phyloP scores from a whole-genome alignment of 2,329 filamentous ascomycete genomes.

The Ceratocystis cubensis region DNA sequence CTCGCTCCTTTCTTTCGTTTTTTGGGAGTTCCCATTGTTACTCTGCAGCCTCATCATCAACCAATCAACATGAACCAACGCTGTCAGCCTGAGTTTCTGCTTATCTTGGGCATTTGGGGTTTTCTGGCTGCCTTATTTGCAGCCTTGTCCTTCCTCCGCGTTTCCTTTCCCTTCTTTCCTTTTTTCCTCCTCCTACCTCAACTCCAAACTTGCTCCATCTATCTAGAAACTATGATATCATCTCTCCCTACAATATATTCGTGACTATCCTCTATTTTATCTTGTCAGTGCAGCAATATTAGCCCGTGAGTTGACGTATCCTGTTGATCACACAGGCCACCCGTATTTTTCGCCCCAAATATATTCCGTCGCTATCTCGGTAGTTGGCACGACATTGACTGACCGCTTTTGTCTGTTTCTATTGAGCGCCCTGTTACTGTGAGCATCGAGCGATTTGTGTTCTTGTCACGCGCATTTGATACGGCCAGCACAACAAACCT shows the following conservation, averaged over 20 bases:
- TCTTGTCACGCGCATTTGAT: background rate
- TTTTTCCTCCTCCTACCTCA: conserved; percentile 26
- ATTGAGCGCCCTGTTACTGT: background rate
- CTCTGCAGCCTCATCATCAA: background rate
- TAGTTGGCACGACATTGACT: background rate
- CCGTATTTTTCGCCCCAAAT: background rate
- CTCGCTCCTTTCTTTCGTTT: background rate
- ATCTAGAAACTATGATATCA: background rate
- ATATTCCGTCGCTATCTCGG: background rate
- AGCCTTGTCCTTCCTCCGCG: background rate
- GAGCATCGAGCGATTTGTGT: background rate
- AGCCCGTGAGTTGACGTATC: background rate
- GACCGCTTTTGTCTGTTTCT: background rate
- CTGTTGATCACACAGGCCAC: background rate
- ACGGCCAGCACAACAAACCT: background rate
- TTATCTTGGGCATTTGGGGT: background rate
- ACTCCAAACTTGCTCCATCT: background rate
- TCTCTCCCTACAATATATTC: background rate
- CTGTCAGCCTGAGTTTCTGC: background rate
- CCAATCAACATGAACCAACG: background rate
- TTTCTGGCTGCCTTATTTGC: background rate
- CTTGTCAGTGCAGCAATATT: background rate
- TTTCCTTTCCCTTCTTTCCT: background rate
- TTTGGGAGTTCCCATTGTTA: background rate
- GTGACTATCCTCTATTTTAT: background rate